These are phyloP conservation scores for Scheffersomyces parashehatae DNA, from an alignment of 1,139 yeast genomes.

Conservation along the genomic window DNA sequence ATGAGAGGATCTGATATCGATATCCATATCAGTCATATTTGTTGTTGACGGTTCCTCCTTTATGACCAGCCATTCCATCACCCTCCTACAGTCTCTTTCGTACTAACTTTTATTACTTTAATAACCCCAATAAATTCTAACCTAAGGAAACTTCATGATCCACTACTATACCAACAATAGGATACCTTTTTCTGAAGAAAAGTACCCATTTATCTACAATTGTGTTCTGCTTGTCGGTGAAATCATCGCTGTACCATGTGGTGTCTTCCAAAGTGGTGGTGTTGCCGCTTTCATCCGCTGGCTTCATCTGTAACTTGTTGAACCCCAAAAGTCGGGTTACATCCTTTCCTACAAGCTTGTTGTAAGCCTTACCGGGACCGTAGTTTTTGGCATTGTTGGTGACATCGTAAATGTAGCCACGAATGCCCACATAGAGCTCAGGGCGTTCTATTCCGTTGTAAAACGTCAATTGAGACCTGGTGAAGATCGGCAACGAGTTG, in stretches of 20 bases:
- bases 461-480: constrained; percentile 33
- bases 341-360: constrained; percentile 73
- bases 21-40: too few relatives aligned
- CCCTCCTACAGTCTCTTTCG: constrained; percentile 16
- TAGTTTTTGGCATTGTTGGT: constrained; percentile 62
- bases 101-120: neutral
- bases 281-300: constrained; percentile 25
- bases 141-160: constrained; percentile 16
- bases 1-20: too few relatives aligned
- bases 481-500: constrained; percentile 31
- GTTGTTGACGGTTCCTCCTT: constrained; percentile 3
- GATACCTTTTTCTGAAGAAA: constrained; percentile 54
- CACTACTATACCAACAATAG: constrained; percentile 38
- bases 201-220: constrained; percentile 59
- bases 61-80: constrained; percentile 15
- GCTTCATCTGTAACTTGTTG: constrained; percentile 43
- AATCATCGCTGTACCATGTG: constrained; percentile 51
- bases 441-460: constrained; percentile 34
- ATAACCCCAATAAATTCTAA: neutral
- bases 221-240: constrained; percentile 50
- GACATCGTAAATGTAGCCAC: constrained; percentile 79
- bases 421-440: constrained; percentile 67
- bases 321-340: constrained; percentile 68
- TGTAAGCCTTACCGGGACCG: constrained; percentile 76
- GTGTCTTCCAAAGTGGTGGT: constrained; percentile 32